Evolutionary conservation across 768 basidiomycete genomes (phyloP).

Genomic region (Psilocybe cubensis): DNA sequence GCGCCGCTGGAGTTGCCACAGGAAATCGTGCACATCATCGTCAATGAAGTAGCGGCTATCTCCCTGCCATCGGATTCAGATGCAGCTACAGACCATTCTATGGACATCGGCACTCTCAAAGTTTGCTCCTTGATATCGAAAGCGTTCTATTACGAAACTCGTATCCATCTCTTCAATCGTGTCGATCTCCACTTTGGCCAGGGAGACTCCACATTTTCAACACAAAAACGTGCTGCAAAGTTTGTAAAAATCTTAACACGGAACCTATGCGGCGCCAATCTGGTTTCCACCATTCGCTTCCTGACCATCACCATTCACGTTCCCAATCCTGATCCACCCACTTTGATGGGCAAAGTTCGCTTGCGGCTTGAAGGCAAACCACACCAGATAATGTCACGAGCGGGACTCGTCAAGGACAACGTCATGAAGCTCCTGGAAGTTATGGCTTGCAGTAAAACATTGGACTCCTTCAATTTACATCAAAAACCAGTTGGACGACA

Average conservation of each 20-base stretch:
- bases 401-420: no score
- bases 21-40: background rate
- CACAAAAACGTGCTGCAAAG: background rate
- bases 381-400: no score
- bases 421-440: no score
- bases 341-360: no score
- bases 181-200: background rate
- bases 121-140: conserved; percentile 1
- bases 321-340: background rate
- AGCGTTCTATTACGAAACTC: background rate
- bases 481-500: no score
- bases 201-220: no score
- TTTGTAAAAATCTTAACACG: background rate
- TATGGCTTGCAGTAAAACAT: no score
- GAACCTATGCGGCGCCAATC: background rate
- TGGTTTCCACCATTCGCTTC: background rate
- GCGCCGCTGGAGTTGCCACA: background rate
- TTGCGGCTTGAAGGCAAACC: no score
- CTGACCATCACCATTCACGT: background rate
- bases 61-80: background rate
- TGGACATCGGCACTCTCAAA: background rate
- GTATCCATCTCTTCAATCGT: background rate
- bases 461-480: no score
- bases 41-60: background rate
- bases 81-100: no score